Evolutionary conservation across 129 eudicot species (phyloP).

Genomic region (Smallanthus sonchifolius): DNA sequence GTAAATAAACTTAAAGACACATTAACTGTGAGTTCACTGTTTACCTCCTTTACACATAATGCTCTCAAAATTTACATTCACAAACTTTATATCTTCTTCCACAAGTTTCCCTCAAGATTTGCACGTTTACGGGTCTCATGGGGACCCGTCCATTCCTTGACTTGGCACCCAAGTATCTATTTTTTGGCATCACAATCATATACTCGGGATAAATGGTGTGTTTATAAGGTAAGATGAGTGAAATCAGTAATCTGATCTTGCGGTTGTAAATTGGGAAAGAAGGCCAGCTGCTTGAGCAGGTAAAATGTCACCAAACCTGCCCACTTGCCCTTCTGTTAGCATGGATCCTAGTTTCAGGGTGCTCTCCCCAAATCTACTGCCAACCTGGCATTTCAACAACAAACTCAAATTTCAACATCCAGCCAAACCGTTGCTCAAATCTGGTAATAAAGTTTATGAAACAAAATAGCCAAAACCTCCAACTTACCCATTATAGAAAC

Average conservation of each 20-base stretch:
- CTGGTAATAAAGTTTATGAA: neutral
- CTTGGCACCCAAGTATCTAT: conserved; percentile 2
- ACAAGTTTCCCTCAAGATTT: neutral
- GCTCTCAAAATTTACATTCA: conserved; percentile 14
- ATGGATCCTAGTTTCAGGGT: conserved; percentile 90
- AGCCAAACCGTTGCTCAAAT: neutral
- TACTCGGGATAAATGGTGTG: neutral
- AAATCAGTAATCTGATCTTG: conserved; percentile 53
- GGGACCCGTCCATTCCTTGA: conserved; percentile 3
- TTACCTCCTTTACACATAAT: neutral
- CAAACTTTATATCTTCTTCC: conserved; percentile 1
- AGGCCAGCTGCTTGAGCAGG: conserved; percentile 99
- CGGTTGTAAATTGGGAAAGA: conserved; percentile 76
- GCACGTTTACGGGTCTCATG: neutral
- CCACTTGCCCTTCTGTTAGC: conserved; percentile 90
- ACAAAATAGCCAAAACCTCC: neutral
- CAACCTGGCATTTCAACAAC: conserved; percentile 54
- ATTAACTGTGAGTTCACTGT: neutral
- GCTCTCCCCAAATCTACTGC: conserved; percentile 98
- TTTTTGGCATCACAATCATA: conserved; percentile 12
- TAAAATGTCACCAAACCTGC: conserved; percentile 93
- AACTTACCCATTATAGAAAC: neutral
- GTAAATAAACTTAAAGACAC: neutral
- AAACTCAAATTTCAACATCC: neutral
- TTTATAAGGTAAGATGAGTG: neutral